Base-by-base conservation (phyloP, 2,329 filamentous ascomycete species). In the Amylocarpus encephaloides region DNA sequence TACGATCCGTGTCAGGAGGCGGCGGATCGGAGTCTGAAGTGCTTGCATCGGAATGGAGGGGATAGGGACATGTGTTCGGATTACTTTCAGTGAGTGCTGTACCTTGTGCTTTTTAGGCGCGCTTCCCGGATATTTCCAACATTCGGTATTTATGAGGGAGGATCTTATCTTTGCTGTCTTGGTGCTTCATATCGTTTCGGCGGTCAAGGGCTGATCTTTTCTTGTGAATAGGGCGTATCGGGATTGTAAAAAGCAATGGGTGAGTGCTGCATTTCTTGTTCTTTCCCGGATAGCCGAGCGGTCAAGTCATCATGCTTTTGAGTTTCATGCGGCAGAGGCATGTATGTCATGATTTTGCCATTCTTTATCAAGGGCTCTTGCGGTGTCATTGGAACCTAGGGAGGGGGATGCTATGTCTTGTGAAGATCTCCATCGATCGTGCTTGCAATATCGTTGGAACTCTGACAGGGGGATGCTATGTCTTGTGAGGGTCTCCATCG, bases 1-100 rank as follows among this genome's bases (percentile, higher is more conserved):
- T 89, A 88, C 67, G 93, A 98, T 63, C 93, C 93, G 1, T 98
- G 93, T 69, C 92, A 97, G 68, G 92, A 95, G 63, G 89, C 89
- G 5, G 92, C 93, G 6, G 75, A 85, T 59, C 79, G 80, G 64
- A 96, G 91, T 70, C 83, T 96, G 60, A 84, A 82, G 67, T 98
- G 93, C 64, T 72, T 98, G 64, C 85, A 90, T 66, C 81, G 93
- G 18, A 98, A 98, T 67, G 83, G 79, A 18, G 91, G 88, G 12
- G 89, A 97, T 66, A 80, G 83, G 58, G 75, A 83, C n/a, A 86
- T 97, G 86, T 98, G 93, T 66, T 77, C 78, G 57, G 92, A 97
- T 68, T 97, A 94, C 67, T 97, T 98, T 66, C 88, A 96, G 90
- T 96, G 67, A 70, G 87, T 54, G 9, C n/a, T 36, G n/a, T n/a